Conservation (phyloP, 176 grass and related monocot species). For the Chrysopogon serrulatus region DNA sequence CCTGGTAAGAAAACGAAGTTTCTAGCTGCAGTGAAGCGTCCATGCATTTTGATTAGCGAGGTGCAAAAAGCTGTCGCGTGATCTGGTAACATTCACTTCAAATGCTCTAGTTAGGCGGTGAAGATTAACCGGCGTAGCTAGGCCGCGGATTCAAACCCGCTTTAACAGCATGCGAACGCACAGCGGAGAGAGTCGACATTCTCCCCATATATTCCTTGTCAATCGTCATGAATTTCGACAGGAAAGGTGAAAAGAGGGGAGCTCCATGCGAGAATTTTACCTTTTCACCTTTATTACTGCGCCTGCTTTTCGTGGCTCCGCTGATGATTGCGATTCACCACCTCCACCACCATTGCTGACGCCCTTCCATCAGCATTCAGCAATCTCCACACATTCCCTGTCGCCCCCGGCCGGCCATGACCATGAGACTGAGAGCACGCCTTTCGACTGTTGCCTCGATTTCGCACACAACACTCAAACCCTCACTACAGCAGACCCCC, state of each 20-base stretch:
- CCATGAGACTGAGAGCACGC: conserved; percentile 15
- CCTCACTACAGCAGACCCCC: neutral
- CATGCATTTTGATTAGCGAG: neutral
- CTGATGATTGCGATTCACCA: conserved; percentile 50
- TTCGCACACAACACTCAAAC: conserved; percentile 34
- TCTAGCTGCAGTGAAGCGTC: neutral
- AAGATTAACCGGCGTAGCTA: neutral
- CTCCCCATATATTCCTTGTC: conserved; percentile 39
- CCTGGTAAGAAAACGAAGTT: neutral
- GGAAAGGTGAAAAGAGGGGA: conserved; percentile 41
- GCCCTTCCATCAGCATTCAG: conserved; percentile 48
- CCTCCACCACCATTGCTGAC: conserved; percentile 33
- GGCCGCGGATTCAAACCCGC: conserved; percentile 7
- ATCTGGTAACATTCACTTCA: neutral
- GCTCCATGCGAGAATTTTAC: conserved; percentile 46
- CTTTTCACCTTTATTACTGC: conserved; percentile 33
- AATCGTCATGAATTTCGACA: conserved; percentile 45
- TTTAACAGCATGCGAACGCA: conserved; percentile 30
- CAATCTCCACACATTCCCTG: conserved; percentile 44
- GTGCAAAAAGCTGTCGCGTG: neutral
- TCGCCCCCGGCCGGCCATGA: conserved; percentile 9
- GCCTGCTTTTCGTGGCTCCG: conserved; percentile 32
- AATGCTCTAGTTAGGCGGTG: neutral
- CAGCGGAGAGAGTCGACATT: neutral
- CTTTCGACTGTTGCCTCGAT: conserved; percentile 47